These are phyloP conservation scores for Quercus engelmannii DNA, from an alignment of 306 rosid genomes.

Conservation along the genomic window DNA sequence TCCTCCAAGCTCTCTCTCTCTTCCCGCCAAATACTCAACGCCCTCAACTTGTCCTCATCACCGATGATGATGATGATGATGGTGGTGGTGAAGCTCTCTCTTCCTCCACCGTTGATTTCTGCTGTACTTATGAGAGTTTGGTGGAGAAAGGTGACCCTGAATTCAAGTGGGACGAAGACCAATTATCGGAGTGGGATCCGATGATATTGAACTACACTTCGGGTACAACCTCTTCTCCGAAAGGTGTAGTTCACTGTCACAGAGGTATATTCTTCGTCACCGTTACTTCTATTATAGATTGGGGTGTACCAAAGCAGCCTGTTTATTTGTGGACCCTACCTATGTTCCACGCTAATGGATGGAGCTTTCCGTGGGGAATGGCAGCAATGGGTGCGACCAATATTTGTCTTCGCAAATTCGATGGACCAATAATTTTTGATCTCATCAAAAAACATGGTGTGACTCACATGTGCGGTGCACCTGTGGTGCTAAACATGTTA, in stretches of 20 bases:
- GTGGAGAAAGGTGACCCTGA: constrained; percentile 33
- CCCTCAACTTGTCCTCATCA: constrained; percentile 44
- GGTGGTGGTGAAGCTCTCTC: background rate
- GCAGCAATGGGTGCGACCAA: constrained; percentile 70
- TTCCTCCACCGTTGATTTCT: constrained; percentile 2
- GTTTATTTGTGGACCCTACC: constrained; percentile 56
- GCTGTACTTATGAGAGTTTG: constrained; percentile 33
- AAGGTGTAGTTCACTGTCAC: constrained; percentile 66
- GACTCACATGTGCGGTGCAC: constrained; percentile 75
- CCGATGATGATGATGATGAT: constrained; percentile 12
- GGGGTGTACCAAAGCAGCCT: constrained; percentile 49
- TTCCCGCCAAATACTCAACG: constrained; percentile 16
- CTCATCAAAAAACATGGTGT: constrained; percentile 44
- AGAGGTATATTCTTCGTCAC: constrained; percentile 38
- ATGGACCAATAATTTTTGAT: constrained; percentile 19
- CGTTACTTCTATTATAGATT: constrained; percentile 35
- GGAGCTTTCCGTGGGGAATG: constrained; percentile 67
- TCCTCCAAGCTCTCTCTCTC: constrained; percentile 35
- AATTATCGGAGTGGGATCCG: constrained; percentile 59
- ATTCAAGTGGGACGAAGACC: constrained; percentile 43
- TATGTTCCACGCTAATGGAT: constrained; percentile 75
- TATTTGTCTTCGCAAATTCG: constrained; percentile 54
- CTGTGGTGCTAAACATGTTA: constrained; percentile 68
- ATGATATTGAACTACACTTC: constrained; percentile 57
- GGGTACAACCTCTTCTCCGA: constrained; percentile 71